Evolutionary conservation across 2,329 filamentous ascomycete species (phyloP), one percentile per base, ranked within the genome.

Genomic region (Claviceps arundinis): DNA sequence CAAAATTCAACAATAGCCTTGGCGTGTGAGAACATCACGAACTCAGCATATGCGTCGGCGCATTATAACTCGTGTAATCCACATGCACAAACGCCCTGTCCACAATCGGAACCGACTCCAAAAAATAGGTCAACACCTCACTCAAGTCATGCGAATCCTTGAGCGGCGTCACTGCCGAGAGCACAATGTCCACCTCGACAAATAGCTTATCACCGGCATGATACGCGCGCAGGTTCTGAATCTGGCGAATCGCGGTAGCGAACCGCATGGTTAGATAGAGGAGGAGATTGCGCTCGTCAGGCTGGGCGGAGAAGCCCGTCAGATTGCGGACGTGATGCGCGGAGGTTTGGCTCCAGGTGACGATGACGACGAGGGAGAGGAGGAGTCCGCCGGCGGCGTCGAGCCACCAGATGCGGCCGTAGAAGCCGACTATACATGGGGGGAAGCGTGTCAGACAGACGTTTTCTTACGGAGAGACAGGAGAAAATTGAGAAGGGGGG

Each of bases 261-360:
- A 95, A 95, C 19, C 90, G 85, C 86, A 95, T 95, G 1, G 89
- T 93, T 59, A 95, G 77, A 68, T 96, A 96, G 1, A 95, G 75
- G 22, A 95, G 68, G 47, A 95, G 80, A 63, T 93, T 95, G 34
- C 89, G 78, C 70, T 93, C 84, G 59, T 91, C 87, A 0, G 87
- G 83, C 1, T 82, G 81, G 5, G 87, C 87, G 0, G 85, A 85
- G 59, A 86, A 86, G 17, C 88, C 88, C 0, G 84, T 87, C 34
- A 93, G 71, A 61, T 91, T 88, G 62, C 85, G 81, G 62, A 93
- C 89, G 63, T 94, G 88, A 56, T 85, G 80, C 43, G 78, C 73
- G 0, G 84, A 85, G 0, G 86, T 91, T 49, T 75, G 69, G 24
- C 79, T 81, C 88, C 88, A 93, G 65, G 87, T 89, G 65, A 81